Base-by-base conservation (phyloP, 495 filamentous ascomycete genomes). In the Tuber umbilicatum region DNA sequence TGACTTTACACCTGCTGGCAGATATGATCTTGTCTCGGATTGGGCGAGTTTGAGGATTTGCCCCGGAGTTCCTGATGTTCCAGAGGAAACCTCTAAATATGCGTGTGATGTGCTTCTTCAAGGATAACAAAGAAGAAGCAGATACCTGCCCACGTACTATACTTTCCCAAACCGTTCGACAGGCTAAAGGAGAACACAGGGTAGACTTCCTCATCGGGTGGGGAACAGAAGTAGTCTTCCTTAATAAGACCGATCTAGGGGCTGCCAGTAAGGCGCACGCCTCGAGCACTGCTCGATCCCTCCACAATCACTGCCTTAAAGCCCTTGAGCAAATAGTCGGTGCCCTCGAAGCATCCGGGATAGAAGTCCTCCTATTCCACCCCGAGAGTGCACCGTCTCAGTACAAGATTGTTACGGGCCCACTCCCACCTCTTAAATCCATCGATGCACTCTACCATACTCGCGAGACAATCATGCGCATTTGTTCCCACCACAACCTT, bases 201-300 rank as follows among this genome's bases (percentile, higher is more conserved):
- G 84, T 88, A 43, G 79, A 87, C 39, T 87, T 94, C 50, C 84
- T 91, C 1, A 81, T 92, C 40, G 93, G 93, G 5, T 94, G 94
- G 78, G 94, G 97, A 83, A 89, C 94, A 43, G 93, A 97, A 82
- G 89, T 97, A 31, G 85, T 93, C 9, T 90, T 96, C 74, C 81
- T 95, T 73, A 77, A 73, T 41, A 82, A 73, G 21, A 74, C 79
- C 55, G 73, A 81, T 74, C 41, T 79, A 83, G 71, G 72, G 73
- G 69, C 70, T 83, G 85, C 79, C 47, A 74, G 74, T 1, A 69
- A 71, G 12, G 86, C 85, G 19, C 90, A 96, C 81, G 89, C 87
- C 12, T 93, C 90, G 90, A 88, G 87, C 6, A 85, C 87, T 17
- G 82, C 87, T 2, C 85, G 87, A 5, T 83, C 87, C 19, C 85